Base-by-base conservation (phyloP, 2,329 filamentous ascomycete genomes). In the Paraconiothyrium brasiliense region DNA sequence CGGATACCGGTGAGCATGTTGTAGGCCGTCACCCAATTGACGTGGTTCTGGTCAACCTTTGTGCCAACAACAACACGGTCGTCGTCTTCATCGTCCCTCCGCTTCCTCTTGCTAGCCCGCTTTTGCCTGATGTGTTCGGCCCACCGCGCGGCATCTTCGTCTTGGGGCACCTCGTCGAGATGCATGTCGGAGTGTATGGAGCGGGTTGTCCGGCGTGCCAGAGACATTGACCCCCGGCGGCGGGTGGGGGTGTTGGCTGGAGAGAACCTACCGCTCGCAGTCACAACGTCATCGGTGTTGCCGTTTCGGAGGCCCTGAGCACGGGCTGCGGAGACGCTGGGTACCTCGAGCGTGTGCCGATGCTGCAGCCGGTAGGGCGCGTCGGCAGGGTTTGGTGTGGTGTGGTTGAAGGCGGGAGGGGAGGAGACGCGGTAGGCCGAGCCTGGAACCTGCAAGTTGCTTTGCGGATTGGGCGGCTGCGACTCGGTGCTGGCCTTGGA, bases 1-100 rank as follows among this genome's bases (percentile, higher is more conserved):
- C 95, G 93, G 76, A 99, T 99, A 66, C 95, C 95, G 43, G 95
- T 99, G 82, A 99, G 86, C 95, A 99, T 99, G 80, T 99, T 99
- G 84, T 99, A 99, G 61, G 95, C 95, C 1, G 93, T 97, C 48
- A 97, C 93, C 90, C 92, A 99, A 79, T 98, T 98, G 69, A 93
- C 92, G 78, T 99, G 95, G 73, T 92, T 92, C 82, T 98, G 94
- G 76, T 99, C 95, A 56, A 99, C 95, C 82, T 97, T 98, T 61
- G 93, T 99, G 62, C 95, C 95, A 20, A 99, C 94, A 35, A 98
- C 86, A 10, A 99, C 94, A 32, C 87, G 81, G 64, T 94, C 89
- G 72, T 98, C 94, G 63, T 98, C 95, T 67, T 97, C 93, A 70
- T 97, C 91, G 65, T 97, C 94, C 73, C 89, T 91, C 69, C 90